Conservation (phyloP, 2,329 filamentous ascomycete species). For the Colletotrichum magnum region DNA sequence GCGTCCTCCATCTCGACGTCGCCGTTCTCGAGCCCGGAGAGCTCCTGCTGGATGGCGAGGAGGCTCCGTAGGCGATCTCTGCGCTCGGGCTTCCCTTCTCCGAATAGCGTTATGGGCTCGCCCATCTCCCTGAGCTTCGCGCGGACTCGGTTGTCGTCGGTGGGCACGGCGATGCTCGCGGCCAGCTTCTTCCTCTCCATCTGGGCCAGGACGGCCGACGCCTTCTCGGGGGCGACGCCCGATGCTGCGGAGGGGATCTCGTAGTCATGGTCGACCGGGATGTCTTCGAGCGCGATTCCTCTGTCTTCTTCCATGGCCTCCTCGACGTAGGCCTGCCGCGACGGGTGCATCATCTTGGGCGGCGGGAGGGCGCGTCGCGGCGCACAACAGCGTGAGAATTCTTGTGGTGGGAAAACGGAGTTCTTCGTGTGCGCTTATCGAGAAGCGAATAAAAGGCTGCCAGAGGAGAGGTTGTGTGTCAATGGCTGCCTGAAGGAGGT, state of each 20-base stretch:
- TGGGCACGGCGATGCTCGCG: conserved; percentile 91
- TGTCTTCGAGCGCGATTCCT: conserved; percentile 64
- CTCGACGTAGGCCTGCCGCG: conserved; percentile 94
- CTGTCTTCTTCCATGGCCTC: conserved; percentile 67
- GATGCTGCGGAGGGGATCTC: conserved; percentile 76
- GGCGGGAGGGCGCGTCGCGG: conserved; percentile 11
- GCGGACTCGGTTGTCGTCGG: conserved; percentile 90
- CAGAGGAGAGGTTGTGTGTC: neutral
- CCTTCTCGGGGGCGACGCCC: conserved; percentile 83
- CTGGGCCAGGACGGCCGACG: conserved; percentile 86
- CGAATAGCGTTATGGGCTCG: conserved; percentile 96
- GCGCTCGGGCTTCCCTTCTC: conserved; percentile 87
- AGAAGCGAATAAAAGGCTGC: neutral
- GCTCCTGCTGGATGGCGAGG: conserved; percentile 80
- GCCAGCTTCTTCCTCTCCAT: conserved; percentile 93
- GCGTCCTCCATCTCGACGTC: conserved; percentile 75
- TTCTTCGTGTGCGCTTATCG: neutral
- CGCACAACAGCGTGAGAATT: neutral
- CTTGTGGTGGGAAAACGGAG: no score
- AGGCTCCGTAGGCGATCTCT: conserved; percentile 89
- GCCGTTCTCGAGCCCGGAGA: conserved; percentile 67
- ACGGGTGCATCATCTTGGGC: conserved; percentile 81
- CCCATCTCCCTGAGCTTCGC: conserved; percentile 85
- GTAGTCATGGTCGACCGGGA: conserved; percentile 85
- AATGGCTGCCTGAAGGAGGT: conserved; percentile 22